These are phyloP conservation scores for Conticribra guillardii DNA, from an alignment of 108 stramenopile species.

Conservation along the genomic window DNA sequence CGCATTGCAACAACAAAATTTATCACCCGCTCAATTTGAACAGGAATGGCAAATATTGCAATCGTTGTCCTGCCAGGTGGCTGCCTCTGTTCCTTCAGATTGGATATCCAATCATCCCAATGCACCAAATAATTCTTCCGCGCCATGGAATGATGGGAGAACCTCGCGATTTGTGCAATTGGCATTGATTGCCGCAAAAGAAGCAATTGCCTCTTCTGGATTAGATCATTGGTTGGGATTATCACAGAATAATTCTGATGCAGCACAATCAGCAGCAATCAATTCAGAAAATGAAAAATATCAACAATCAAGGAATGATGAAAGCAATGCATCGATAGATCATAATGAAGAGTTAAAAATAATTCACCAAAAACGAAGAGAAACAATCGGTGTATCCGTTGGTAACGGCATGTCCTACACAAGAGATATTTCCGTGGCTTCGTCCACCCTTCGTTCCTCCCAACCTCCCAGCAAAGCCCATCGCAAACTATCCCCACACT, in stretches of 20 bases:
- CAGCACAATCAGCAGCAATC: neutral
- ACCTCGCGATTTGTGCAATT: slow-evolving; percentile 78
- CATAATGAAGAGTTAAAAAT: neutral
- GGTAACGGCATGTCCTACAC: slow-evolving; percentile 92
- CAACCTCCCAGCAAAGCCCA: slow-evolving; percentile 31
- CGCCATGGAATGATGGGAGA: slow-evolving; percentile 47
- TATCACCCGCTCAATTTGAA: slow-evolving; percentile 45
- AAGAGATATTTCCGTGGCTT: slow-evolving; percentile 72
- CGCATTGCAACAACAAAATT: slow-evolving; percentile 54
- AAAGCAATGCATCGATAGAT: neutral
- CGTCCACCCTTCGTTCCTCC: neutral
- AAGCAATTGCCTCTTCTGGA: slow-evolving; percentile 64
- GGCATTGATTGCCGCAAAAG: slow-evolving; percentile 75
- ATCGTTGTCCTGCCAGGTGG: slow-evolving; percentile 78
- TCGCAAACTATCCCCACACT: slow-evolving; percentile 85
- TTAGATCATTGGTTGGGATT: slow-evolving; percentile 40
- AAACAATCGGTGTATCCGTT: slow-evolving; percentile 77
- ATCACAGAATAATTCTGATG: slow-evolving; percentile 11
- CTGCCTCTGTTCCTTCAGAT: slow-evolving; percentile 64
- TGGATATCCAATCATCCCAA: slow-evolving; percentile 22
- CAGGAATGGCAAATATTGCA: slow-evolving; percentile 57
- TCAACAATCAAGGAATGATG: slow-evolving; percentile 7
- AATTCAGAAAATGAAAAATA: neutral
- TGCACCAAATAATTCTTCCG: neutral
- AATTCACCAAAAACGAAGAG: slow-evolving; percentile 18